Evolutionary conservation across 176 grass and related monocot genomes (phyloP).

Genomic region (Canna indica): DNA sequence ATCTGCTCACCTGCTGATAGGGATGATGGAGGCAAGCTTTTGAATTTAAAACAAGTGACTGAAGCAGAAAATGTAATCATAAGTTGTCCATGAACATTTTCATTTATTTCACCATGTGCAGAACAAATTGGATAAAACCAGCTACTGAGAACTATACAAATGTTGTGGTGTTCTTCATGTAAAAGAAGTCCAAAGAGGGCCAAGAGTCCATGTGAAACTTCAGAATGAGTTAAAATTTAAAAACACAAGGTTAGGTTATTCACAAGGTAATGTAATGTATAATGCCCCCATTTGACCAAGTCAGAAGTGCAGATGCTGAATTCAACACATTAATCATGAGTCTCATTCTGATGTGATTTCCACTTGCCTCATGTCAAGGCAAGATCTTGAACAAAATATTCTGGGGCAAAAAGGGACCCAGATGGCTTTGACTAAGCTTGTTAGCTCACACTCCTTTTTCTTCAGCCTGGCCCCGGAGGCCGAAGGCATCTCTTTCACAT

Average conservation of each 20-base stretch:
- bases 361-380: conserved; percentile 8
- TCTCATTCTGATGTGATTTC: conserved; percentile 9
- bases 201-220: too few relatives aligned
- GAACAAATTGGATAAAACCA: too few relatives aligned
- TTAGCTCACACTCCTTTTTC: background rate
- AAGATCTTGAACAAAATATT: conserved; percentile 12
- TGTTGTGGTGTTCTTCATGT: too few relatives aligned
- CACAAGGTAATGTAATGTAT: background rate
- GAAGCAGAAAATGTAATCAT: background rate
- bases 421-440: background rate
- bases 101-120: too few relatives aligned
- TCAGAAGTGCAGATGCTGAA: background rate
- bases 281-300: background rate
- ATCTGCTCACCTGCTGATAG: background rate
- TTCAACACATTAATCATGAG: background rate
- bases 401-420: background rate
- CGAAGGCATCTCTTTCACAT: conserved; percentile 10
- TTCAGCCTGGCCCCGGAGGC: background rate
- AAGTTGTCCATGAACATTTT: background rate
- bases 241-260: too few relatives aligned
- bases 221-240: too few relatives aligned
- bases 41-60: background rate
- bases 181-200: too few relatives aligned
- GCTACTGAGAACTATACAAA: too few relatives aligned
- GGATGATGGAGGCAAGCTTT: background rate